Conservation (phyloP, 352 stramenopile species). For the Peronospora belbahrii region DNA sequence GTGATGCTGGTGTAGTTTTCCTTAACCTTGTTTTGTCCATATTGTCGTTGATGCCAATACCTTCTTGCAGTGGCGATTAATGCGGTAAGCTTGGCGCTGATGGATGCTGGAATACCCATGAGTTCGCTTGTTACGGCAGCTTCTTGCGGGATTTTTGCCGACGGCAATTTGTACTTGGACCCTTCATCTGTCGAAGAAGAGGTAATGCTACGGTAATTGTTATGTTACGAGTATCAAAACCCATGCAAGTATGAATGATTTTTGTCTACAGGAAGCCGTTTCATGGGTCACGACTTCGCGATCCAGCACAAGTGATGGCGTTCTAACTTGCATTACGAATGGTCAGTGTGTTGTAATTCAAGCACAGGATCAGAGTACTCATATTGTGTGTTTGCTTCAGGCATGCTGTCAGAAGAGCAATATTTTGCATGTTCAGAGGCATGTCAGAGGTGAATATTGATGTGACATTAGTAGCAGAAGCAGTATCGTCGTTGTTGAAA, state of each 20-base stretch:
- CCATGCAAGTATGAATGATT: slow-evolving; percentile 1
- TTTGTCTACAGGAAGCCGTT: slow-evolving; percentile 33
- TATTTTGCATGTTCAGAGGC: slow-evolving; percentile 80
- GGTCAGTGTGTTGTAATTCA: slow-evolving; percentile 23
- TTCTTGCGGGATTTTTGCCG: slow-evolving; percentile 54
- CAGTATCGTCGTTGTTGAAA: background rate
- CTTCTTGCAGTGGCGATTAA: slow-evolving; percentile 79
- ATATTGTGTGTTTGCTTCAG: slow-evolving; percentile 17
- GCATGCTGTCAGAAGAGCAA: slow-evolving; percentile 65
- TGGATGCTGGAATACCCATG: slow-evolving; percentile 81
- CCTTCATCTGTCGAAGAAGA: slow-evolving; percentile 63
- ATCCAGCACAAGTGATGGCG: slow-evolving; percentile 54
- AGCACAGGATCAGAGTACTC: background rate
- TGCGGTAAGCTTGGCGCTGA: slow-evolving; percentile 60
- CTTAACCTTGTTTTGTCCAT: slow-evolving; percentile 31
- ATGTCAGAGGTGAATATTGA: slow-evolving; percentile 46
- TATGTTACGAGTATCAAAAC: background rate
- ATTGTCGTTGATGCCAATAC: slow-evolving; percentile 17
- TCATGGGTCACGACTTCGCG: slow-evolving; percentile 59
- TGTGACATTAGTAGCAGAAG: too few species aligned
- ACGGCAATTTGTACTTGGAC: slow-evolving; percentile 64
- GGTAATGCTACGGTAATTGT: slow-evolving; percentile 22
- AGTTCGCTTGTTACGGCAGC: slow-evolving; percentile 55
- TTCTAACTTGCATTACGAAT: slow-evolving; percentile 70
- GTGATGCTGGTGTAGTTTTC: slow-evolving; percentile 11